phyloP scores from a whole-genome alignment of 2,329 filamentous ascomycete species.

The Sarocladium kiliense region DNA sequence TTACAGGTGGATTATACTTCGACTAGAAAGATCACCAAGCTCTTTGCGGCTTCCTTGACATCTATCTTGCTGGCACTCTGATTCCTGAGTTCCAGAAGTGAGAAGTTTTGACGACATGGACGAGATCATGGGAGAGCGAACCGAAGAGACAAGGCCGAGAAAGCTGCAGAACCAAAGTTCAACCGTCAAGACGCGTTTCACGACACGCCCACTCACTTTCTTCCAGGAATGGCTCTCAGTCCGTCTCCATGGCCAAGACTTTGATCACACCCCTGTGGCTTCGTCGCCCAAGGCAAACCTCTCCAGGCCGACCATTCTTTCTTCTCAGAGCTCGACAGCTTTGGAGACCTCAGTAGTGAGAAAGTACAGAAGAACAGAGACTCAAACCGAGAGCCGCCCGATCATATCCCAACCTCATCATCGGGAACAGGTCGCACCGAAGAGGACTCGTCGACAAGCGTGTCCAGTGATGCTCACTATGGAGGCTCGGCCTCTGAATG shows the following conservation, averaged over 20 bases:
- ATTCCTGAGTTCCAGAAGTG: conserved; percentile 34
- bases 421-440: background rate
- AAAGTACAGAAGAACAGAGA: background rate
- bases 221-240: conserved; percentile 53
- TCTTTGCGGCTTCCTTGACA: conserved; percentile 31
- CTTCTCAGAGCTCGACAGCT: conserved; percentile 32
- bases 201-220: conserved; percentile 34
- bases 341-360: too few species aligned
- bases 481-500: too few species aligned
- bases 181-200: conserved; percentile 1
- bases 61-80: conserved; percentile 38
- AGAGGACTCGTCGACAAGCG: background rate
- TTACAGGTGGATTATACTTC: conserved; percentile 57
- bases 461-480: background rate
- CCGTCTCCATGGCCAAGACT: conserved; percentile 50
- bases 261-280: conserved; percentile 55
- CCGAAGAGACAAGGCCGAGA: conserved; percentile 24
- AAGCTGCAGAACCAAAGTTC: conserved; percentile 8
- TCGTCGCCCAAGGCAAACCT: conserved; percentile 45
- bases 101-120: conserved; percentile 27
- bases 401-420: too few species aligned
- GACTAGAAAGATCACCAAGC: conserved; percentile 39
- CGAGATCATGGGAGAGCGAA: conserved; percentile 21
- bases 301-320: conserved; percentile 45
- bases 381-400: background rate